These are phyloP conservation scores for Asterella californica DNA, from an alignment of 225 moss, liverwort and hornwort genomes.

Conservation along the genomic window DNA sequence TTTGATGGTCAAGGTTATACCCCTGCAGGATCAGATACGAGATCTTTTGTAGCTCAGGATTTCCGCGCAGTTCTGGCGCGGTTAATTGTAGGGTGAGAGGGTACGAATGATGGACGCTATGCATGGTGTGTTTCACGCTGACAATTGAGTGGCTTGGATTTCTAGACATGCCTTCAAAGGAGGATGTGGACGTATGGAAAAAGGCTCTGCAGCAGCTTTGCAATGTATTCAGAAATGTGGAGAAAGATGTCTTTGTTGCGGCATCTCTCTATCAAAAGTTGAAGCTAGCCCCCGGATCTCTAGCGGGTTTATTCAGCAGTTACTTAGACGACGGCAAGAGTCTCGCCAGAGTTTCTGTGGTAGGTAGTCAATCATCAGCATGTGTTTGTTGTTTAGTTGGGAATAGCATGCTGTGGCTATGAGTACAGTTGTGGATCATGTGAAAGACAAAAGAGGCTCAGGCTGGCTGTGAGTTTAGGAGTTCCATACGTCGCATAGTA, in stretches of 20 bases:
- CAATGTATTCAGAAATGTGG: constrained; percentile 59
- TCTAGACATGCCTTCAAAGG: constrained; percentile 48
- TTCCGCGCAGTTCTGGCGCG: too few species aligned
- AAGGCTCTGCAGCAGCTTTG: constrained; percentile 71
- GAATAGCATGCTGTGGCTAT: not conserved
- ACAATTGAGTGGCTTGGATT: not conserved
- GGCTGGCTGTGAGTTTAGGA: not conserved
- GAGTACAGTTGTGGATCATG: not conserved
- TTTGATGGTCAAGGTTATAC: not conserved
- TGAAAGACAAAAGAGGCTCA: not conserved
- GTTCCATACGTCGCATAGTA: too few species aligned
- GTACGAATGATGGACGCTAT: not conserved
- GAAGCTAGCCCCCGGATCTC: constrained; percentile 56
- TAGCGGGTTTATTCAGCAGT: constrained; percentile 61
- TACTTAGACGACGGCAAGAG: constrained; percentile 48
- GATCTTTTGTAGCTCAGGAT: not conserved
- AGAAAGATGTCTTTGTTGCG: constrained; percentile 59
- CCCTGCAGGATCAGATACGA: too few species aligned
- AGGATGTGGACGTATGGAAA: constrained; percentile 43
- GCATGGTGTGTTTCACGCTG: not conserved
- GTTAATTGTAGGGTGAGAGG: too few species aligned
- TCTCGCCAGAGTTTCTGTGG: constrained; percentile 56
- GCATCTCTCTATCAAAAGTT: constrained; percentile 82
- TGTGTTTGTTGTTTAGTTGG: not conserved
- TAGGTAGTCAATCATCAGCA: constrained; percentile 24